A percentile compares a stretch with the other conserved stretches of the same genome.
phyloP scores from a whole-genome alignment of 805 yeast species.

The Cyberlindnera americana region DNA sequence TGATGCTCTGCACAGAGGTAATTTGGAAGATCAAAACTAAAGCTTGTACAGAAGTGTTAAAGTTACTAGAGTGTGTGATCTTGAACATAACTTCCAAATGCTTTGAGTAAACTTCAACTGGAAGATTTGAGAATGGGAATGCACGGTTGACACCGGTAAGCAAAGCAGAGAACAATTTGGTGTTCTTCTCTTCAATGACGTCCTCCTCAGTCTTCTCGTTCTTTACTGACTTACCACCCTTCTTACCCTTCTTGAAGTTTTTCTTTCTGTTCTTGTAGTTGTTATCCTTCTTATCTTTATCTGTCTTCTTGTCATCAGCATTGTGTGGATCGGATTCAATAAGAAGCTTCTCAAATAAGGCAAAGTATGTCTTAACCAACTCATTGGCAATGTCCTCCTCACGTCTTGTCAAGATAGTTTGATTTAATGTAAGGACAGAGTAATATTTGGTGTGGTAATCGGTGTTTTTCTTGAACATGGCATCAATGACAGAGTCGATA shows the following conservation, averaged over 20 bases:
- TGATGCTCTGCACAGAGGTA: conserved; percentile 53
- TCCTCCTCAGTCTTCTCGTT: conserved; percentile 61
- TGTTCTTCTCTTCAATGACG: conserved; percentile 70
- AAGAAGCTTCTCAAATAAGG: conserved; percentile 78
- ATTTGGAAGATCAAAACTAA: conserved; percentile 82
- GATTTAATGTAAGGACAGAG: conserved; percentile 83
- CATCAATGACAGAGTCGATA: conserved; percentile 75
- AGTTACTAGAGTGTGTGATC: conserved; percentile 91
- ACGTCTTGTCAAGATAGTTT: conserved; percentile 77
- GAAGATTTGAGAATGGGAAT: conserved; percentile 82
- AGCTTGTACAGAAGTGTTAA: conserved; percentile 92
- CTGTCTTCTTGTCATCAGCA: conserved; percentile 38
- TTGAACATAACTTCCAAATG: conserved; percentile 83
- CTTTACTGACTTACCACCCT: conserved; percentile 82
- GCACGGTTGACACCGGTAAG: conserved; percentile 95
- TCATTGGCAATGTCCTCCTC: conserved; percentile 82
- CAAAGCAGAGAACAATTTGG: conserved; percentile 83
- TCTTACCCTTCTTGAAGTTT: conserved; percentile 75
- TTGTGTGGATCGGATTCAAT: conserved; percentile 57
- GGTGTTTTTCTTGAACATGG: conserved; percentile 65
- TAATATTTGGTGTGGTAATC: conserved; percentile 90
- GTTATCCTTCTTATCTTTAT: conserved; percentile 34
- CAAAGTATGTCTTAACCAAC: conserved; percentile 79
- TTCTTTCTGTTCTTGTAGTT: conserved; percentile 67
- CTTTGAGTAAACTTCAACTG: conserved; percentile 61